These are phyloP conservation scores for Backusella australiensis DNA, from an alignment of 192 early-diverging fungal species.

Conservation along the genomic window DNA sequence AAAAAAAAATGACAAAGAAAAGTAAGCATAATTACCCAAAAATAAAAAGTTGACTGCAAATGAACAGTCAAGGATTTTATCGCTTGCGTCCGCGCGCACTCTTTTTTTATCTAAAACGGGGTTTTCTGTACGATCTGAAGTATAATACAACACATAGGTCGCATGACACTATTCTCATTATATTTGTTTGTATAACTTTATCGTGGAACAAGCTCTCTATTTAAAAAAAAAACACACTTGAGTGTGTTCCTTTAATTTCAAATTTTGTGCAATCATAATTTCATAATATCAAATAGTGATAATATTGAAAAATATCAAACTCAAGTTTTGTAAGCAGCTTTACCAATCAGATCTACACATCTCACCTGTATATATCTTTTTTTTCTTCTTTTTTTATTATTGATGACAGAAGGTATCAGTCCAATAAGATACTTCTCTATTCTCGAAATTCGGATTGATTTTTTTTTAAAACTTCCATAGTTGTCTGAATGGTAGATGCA, in stretches of 20 bases:
- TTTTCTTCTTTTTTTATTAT: not conserved
- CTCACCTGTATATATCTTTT: too few species aligned
- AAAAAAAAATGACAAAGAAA: conserved; percentile 5
- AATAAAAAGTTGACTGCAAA: not conserved
- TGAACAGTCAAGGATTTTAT: not conserved
- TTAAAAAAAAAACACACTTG: not conserved
- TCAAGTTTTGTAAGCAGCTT: not conserved
- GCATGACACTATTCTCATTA: conserved; percentile 1
- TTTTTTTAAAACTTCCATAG: not conserved
- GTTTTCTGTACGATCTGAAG: not conserved
- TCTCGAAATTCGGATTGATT: not conserved
- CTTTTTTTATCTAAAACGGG: conserved; percentile 3
- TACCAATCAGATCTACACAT: not conserved
- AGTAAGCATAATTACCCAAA: conserved; percentile 3
- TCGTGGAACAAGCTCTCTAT: not conserved
- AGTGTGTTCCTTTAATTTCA: not conserved
- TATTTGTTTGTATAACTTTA: not conserved
- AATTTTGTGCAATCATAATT: not conserved
- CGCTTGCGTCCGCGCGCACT: conserved; percentile 3
- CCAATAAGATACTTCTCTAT: not conserved
- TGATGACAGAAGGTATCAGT: not conserved
- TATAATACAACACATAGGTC: conserved; percentile 4
- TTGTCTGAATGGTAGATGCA: conserved; percentile 7
- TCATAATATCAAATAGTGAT: not conserved
- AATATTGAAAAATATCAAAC: not conserved